Base-by-base conservation (phyloP, 768 basidiomycete genomes). In the Leccinum rimulosum region DNA sequence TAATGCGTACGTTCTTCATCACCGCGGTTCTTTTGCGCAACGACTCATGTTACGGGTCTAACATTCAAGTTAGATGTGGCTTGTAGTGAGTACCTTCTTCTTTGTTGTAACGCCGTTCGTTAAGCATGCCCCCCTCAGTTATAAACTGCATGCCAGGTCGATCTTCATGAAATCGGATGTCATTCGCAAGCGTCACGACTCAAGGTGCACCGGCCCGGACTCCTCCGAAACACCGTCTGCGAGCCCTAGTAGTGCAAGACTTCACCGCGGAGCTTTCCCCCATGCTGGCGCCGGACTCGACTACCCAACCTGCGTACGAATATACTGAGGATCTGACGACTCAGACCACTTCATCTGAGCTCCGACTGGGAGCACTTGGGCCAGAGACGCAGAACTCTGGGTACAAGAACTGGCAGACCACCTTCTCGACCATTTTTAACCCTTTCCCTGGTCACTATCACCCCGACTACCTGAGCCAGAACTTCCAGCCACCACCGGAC, bases 101-200 rank as follows among this genome's bases (percentile, higher is more conserved):
- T 25, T 25, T 25, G 25, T 25, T 25, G 25, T 25, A 25, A 25
- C 25, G 25, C 35, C 38, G 59, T 64, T 52, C 31, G 22, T 60
- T 65, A 2, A 72, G 3, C 45, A 54, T 12, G 56, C 45, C 49
- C 33, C 3, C 57, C 43, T 28, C 56, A 83, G 82, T 68, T 91
- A 90, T 75, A 93, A 93, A 71, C 77, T 25, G 25, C 25, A 25
- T 25, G 25, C 25, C 25, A 25, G 25, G 25, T 25, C 93, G 3
- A 2, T 93, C 60, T 91, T 88, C 11, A 93, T 93, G 91, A 93
- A 93, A 71, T 92, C 90, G 6, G 92, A 93, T 62, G 86, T 93
- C 35, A 91, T 93, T 64, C 88, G 91, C 60, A 93, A 93, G 69
- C 80, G 91, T 1, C 90, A 92, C 64, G 90, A 93, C 60, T 86